Evolutionary conservation across 306 rosid species (phyloP), one percentile per base, ranked within the genome.

Genomic region (Quercus robur): DNA sequence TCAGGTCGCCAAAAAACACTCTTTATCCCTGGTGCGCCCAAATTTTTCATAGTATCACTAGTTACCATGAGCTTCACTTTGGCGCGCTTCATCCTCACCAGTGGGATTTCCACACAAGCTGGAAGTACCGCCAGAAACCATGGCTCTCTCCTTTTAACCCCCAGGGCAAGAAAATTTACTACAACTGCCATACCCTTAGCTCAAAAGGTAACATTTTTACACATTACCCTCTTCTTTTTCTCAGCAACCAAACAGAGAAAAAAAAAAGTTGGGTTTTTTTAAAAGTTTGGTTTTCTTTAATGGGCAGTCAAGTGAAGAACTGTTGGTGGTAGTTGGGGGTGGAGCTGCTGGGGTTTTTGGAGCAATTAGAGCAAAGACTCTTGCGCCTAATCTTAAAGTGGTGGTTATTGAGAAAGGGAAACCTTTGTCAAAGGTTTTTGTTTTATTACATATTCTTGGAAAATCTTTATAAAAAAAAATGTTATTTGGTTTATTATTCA

Each of bases 341-440:
- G 97, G 99, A 78, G 97, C 97, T 56, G 97, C 99, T 28, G 99
- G 99, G 57, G 91, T 93, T 69, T 94, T 85, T 85, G 99, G 95
- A 67, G 99, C 97, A 61, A 85, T 94, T 85, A 91, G 90, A 83
- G 99, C 97, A 10, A 93, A 94, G 85, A 87, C 91, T 73, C 76
- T 94, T 51, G 97, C 97, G 26, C 92, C 97, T 41, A 66, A 90
- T 73, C 90, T 94, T 30, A 79, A 73, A 57, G 99, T 93, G 26
- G 69, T 91, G 26, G 80, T 94, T 81, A 74, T 93, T 80, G 99
- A 94, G 87, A 90, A 94, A 76, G 94, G 86, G 82, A 90, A 78
- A 55, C 97, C 94, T 70, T 89, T 94, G 20, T 81, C 97, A 58
- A 94, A 94, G 99, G 99, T 94, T 23, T 77, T 75, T 74, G 11